These are phyloP conservation scores for Talaromyces rugulosus DNA, from an alignment of 2,329 filamentous ascomycete genomes.

Conservation along the genomic window DNA sequence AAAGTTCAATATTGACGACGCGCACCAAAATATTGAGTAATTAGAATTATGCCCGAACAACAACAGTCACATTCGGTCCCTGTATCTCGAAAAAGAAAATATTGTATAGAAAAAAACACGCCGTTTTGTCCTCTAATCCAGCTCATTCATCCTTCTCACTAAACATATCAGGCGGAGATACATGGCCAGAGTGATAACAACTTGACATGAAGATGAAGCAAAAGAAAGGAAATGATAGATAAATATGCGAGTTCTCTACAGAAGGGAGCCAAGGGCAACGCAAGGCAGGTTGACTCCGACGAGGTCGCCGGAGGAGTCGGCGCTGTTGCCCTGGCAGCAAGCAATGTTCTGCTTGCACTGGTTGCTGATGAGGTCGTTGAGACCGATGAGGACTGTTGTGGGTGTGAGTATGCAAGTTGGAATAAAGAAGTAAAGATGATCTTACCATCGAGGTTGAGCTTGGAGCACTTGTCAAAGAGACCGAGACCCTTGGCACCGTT, in stretches of 20 bases:
- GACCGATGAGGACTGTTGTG: slow-evolving; percentile 23
- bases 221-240: neutral
- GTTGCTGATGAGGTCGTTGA: slow-evolving; percentile 33
- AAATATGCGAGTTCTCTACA: slow-evolving; percentile 25
- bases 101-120: neutral
- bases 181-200: neutral
- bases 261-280: slow-evolving; percentile 34
- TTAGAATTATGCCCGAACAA: neutral
- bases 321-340: slow-evolving; percentile 34
- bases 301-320: slow-evolving; percentile 28
- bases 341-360: slow-evolving; percentile 40
- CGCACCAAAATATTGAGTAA: neutral
- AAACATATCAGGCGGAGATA: neutral
- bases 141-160: neutral
- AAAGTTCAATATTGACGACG: neutral
- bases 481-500: slow-evolving; percentile 31
- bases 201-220: slow-evolving; percentile 6
- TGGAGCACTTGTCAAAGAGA: slow-evolving; percentile 41
- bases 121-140: neutral
- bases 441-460: slow-evolving; percentile 32
- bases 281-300: slow-evolving; percentile 35
- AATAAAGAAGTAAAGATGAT: neutral
- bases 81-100: neutral
- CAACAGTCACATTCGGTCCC: neutral
- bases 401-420: slow-evolving; percentile 6